Base-by-base conservation (phyloP, 2,329 filamentous ascomycete species). In the Boeremia lycopersici region DNA sequence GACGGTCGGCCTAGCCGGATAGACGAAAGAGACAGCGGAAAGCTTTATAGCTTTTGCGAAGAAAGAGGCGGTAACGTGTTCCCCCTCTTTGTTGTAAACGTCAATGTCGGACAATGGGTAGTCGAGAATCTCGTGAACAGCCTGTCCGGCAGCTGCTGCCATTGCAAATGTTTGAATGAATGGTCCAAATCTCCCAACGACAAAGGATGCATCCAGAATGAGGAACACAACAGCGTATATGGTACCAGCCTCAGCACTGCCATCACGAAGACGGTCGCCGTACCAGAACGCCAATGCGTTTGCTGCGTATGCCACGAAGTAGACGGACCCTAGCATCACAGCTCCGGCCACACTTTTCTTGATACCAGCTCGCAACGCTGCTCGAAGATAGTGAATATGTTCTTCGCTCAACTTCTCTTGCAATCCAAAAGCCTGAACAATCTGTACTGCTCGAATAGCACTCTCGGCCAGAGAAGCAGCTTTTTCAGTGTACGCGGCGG, bases 161-260 rank as follows among this genome's bases (percentile, higher is more conserved):
- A 75, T 75, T 69, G 76, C 77, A 66, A 78, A 84, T 63, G 69
- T 80, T 71, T 86, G 84, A 12, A 89, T 73, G 43, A 88, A 81
- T 0, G 86, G 86, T 0, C 85, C 85, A 44, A 88, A 84, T 47
- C 82, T 81, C 28, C 86, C 84, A 23, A 89, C 77, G 30, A 88
- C 80, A 43, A 89, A 83, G 8, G 84, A 85, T 25, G 84, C 84
- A 59, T 88, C 86, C 1, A 88, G 78, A 10, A 88, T 82, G 28
- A 88, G 75, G 48, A 88, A 85, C 11, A 88, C 84, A 28, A 87
- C 85, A 0, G 85, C 86, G 61, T 87, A 88, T 13, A 86, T 77
- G 1, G 81, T 82, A 30, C 81, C 81, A 25, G 80, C 81, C 54
- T 73, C 70, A 2, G 65, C 67, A 52, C 62, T 65, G 13, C 60